These are phyloP conservation scores for Leucosporidium creatinivorum DNA, from an alignment of 768 basidiomycete genomes.

Conservation along the genomic window DNA sequence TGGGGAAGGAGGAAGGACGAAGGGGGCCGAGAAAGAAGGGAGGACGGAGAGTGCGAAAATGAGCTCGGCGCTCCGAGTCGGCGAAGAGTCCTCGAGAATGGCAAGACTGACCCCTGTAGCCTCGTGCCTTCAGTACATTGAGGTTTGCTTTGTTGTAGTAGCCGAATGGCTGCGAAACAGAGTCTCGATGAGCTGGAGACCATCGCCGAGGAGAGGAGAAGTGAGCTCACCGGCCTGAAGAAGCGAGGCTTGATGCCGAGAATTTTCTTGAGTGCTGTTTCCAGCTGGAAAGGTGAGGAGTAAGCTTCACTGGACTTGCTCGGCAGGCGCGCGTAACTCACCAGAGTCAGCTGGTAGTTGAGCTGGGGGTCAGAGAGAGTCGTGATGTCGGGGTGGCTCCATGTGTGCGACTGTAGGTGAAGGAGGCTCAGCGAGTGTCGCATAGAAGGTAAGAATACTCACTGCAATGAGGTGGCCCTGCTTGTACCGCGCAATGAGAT, in stretches of 20 bases:
- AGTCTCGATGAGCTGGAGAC: background rate
- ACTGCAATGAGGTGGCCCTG: constrained; percentile 16
- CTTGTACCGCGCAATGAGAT: constrained; percentile 4
- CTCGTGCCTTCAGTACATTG: constrained; percentile 20
- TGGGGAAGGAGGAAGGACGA: background rate
- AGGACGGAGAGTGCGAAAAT: background rate
- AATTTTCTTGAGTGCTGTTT: constrained; percentile 35
- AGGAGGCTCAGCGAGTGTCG: too few relatives aligned
- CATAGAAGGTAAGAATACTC: background rate
- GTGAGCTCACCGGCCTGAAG: constrained; percentile 23
- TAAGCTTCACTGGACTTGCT: too few relatives aligned
- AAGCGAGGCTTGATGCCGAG: constrained; percentile 33
- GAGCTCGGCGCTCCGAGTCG: too few relatives aligned
- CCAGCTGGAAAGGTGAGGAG: constrained; percentile 17
- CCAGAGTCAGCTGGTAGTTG: constrained; percentile 30
- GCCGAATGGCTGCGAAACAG: constrained; percentile 28
- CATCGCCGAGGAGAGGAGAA: background rate
- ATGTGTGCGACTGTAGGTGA: background rate
- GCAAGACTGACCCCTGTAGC: constrained; percentile 29
- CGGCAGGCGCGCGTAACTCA: too few relatives aligned
- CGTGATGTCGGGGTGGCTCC: constrained; percentile 29
- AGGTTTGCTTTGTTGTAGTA: constrained; percentile 8
- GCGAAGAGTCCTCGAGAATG: too few relatives aligned
- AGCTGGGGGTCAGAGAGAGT: constrained; percentile 19
- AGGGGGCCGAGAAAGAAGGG: background rate